phyloP scores from a whole-genome alignment of 164 flowering plant species.

The Stephania yunnanensis region DNA sequence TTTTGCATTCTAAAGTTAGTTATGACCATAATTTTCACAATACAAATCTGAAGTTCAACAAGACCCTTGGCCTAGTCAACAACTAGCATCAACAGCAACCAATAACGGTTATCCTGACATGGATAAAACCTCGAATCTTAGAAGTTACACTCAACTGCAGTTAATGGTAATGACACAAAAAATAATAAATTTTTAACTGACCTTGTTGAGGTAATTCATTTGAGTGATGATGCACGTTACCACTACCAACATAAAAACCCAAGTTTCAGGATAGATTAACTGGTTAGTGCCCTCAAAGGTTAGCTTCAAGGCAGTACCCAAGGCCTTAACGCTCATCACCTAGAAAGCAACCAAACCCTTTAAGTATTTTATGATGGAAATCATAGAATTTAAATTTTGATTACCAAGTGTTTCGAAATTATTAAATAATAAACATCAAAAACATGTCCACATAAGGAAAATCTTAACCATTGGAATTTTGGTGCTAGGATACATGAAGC shows the following conservation, averaged over 20 bases:
- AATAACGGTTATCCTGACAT: not conserved
- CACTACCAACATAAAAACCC: conserved; percentile 71
- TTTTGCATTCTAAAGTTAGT: too few relatives aligned
- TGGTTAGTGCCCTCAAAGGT: conserved; percentile 79
- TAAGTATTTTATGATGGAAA: not conserved
- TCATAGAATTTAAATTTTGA: not conserved
- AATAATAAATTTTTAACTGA: conserved; percentile 18
- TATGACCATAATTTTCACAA: too few relatives aligned
- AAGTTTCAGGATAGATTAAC: conserved; percentile 66
- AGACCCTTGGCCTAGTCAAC: not conserved
- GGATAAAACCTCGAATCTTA: not conserved
- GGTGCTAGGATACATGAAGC: not conserved
- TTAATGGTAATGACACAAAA: not conserved
- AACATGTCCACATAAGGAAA: too few relatives aligned
- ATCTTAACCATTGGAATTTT: not conserved
- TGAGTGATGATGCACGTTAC: conserved; percentile 65
- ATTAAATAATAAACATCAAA: too few relatives aligned
- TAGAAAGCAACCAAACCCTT: conserved; percentile 21
- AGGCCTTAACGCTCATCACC: conserved; percentile 96
- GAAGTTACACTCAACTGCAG: not conserved
- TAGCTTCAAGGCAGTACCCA: conserved; percentile 74
- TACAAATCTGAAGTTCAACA: too few relatives aligned
- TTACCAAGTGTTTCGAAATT: too few relatives aligned
- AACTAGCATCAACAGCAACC: not conserved
- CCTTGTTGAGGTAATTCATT: conserved; percentile 93